Percentiles rank a stretch among this genome's conserved stretches.
phyloP scores from a whole-genome alignment of 768 basidiomycete species.

The Pholiota microspora region DNA sequence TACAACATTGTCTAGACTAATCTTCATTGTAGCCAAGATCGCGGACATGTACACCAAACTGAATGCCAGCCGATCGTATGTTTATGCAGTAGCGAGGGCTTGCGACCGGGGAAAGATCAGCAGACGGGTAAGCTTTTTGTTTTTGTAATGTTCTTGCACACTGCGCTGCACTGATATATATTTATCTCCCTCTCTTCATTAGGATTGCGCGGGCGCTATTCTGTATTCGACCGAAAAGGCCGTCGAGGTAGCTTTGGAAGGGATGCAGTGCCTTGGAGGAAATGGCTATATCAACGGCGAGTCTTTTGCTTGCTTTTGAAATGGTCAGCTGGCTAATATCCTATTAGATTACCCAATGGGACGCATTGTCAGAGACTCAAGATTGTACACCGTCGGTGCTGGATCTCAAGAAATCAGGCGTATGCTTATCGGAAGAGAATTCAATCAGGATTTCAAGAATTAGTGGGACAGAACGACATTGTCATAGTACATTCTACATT shows the following conservation, averaged over 20 bases:
- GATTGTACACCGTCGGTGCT: slow-evolving; percentile 93
- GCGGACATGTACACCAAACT: slow-evolving; percentile 96
- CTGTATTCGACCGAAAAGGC: slow-evolving; percentile 91
- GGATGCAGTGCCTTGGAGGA: slow-evolving; percentile 91
- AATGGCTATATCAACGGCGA: slow-evolving; percentile 95
- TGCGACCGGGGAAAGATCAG: slow-evolving; percentile 81
- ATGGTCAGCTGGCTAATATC: background rate
- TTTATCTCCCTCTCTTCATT: slow-evolving; percentile 4
- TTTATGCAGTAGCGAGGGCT: slow-evolving; percentile 89
- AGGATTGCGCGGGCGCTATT: slow-evolving; percentile 97
- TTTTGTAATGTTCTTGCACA: background rate
- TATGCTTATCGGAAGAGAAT: slow-evolving; percentile 92
- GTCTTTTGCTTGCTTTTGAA: slow-evolving; percentile 1
- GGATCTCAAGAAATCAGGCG: slow-evolving; percentile 94
- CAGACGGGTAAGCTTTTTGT: slow-evolving; percentile 55
- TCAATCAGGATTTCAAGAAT: slow-evolving; percentile 64
- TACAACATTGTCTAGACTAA: slow-evolving; percentile 4
- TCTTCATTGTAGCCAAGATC: slow-evolving; percentile 55
- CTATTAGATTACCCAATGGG: slow-evolving; percentile 83
- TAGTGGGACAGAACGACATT: no score
- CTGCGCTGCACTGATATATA: background rate
- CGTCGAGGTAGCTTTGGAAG: slow-evolving; percentile 87
- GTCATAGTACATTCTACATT: no score
- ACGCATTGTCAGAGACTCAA: slow-evolving; percentile 81
- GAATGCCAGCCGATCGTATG: slow-evolving; percentile 84